phyloP scores from a whole-genome alignment of 352 stramenopile genomes.

The Globisporangium barbulae region DNA sequence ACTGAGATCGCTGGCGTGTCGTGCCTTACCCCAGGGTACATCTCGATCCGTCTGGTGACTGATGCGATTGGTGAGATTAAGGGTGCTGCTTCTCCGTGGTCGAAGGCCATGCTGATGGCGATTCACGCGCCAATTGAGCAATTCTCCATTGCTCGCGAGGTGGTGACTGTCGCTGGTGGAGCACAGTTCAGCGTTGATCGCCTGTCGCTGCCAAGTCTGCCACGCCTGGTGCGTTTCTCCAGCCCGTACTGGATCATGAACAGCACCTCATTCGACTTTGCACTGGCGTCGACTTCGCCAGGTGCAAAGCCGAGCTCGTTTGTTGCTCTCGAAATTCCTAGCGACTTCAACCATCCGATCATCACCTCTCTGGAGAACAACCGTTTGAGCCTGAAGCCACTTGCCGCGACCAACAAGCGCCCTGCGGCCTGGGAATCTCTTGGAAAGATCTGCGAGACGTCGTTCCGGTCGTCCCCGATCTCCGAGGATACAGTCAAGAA shows the following conservation, averaged over 20 bases:
- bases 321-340: constrained; percentile 34
- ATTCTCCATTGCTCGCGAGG: constrained; percentile 69
- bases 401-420: constrained; percentile 37
- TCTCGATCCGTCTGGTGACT: constrained; percentile 58
- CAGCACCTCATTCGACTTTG: constrained; percentile 72
- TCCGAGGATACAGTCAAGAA: constrained; percentile 62
- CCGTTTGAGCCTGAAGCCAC: constrained; percentile 69
- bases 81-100: constrained; percentile 50
- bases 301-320: constrained; percentile 51
- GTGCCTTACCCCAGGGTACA: constrained; percentile 64
- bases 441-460: constrained; percentile 45
- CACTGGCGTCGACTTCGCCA: constrained; percentile 48
- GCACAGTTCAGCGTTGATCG: constrained; percentile 74
- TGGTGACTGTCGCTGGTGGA: constrained; percentile 42
- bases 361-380: constrained; percentile 57
- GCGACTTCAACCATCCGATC: constrained; percentile 60
- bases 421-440: constrained; percentile 59
- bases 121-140: constrained; percentile 69
- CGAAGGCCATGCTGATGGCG: constrained; percentile 82
- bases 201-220: constrained; percentile 57
- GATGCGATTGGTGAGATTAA: constrained; percentile 23
- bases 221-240: constrained; percentile 78
- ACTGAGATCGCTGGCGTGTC: constrained; percentile 75
- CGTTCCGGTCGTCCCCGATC: constrained; percentile 44
- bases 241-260: constrained; percentile 86